Percentiles rank a stretch among this genome's conserved stretches.
Conservation (phyloP, 176 grass and related monocot species). For the Hsuehochloa calcarea region DNA sequence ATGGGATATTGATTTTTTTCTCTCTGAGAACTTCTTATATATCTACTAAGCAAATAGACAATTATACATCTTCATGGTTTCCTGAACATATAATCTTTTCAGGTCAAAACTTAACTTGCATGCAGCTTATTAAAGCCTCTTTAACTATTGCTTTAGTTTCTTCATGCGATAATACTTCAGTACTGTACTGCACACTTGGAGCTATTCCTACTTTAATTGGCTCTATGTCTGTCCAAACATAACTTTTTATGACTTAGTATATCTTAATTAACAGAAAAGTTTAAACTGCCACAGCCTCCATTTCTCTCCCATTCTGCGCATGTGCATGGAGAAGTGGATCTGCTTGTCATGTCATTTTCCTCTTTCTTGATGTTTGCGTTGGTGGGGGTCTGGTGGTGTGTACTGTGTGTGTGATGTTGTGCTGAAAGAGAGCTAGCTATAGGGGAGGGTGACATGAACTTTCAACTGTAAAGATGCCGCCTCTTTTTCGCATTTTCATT, state of each 20-base stretch:
- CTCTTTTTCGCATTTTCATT: slow-evolving; percentile 26
- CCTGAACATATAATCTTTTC: slow-evolving; percentile 23
- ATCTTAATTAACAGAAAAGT: slow-evolving; percentile 14
- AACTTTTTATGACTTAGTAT: not conserved
- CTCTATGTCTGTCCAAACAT: not conserved
- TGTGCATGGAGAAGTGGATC: slow-evolving; percentile 62
- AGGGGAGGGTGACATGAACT: slow-evolving; percentile 46
- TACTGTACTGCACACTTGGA: slow-evolving; percentile 15
- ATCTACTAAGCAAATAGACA: not conserved
- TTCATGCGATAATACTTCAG: slow-evolving; percentile 42
- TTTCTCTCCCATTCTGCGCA: slow-evolving; percentile 39
- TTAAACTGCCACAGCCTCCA: slow-evolving; percentile 1
- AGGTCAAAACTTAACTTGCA: slow-evolving; percentile 30
- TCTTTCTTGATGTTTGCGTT: slow-evolving; percentile 64
- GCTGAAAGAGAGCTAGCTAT: slow-evolving; percentile 51
- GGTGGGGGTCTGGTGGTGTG: slow-evolving; percentile 17
- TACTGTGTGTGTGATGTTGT: slow-evolving; percentile 7
- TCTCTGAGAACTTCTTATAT: not conserved
- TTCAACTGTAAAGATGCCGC: slow-evolving; percentile 49
- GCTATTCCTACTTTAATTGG: not conserved
- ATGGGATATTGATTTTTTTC: slow-evolving; percentile 4
- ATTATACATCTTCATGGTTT: slow-evolving; percentile 21
- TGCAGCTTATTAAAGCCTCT: slow-evolving; percentile 36
- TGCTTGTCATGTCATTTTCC: slow-evolving; percentile 65
- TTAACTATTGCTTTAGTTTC: slow-evolving; percentile 35